Evolutionary conservation across 345 rosid species (phyloP).

Genomic region (Eucalyptus tenuipes): DNA sequence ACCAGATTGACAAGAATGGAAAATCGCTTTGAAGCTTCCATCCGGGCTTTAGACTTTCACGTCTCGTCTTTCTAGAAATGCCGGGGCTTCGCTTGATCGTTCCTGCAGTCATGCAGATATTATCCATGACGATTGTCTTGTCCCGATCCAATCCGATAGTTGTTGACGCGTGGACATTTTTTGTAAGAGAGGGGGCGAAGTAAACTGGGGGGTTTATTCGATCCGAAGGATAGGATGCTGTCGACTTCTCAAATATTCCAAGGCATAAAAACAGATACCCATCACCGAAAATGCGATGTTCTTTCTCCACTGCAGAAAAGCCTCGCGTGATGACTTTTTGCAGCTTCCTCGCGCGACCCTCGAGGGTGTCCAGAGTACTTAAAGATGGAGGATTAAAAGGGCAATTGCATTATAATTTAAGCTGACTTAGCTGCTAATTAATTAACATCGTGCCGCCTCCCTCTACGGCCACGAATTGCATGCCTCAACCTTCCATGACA

Average conservation of each 20-base stretch:
- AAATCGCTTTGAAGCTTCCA: background rate
- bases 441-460: background rate
- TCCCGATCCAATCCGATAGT: background rate
- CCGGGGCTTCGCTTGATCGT: background rate
- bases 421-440: background rate
- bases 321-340: background rate
- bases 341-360: background rate
- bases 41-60: background rate
- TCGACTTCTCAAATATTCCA: background rate
- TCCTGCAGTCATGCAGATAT: background rate
- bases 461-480: accelerated
- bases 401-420: background rate
- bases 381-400: background rate
- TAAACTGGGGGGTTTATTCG: background rate
- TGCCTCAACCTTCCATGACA: background rate
- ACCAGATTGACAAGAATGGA: background rate
- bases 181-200: background rate
- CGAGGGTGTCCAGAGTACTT: background rate
- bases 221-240: background rate
- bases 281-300: background rate
- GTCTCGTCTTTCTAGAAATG: background rate
- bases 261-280: background rate
- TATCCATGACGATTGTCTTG: background rate
- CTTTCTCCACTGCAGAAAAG: background rate
- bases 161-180: background rate